A percentile compares a stretch with the other conserved stretches of the same genome.
Evolutionary conservation across 1,284 basidiomycete genomes (phyloP).

Genomic region (Pyrrhoderma noxium): DNA sequence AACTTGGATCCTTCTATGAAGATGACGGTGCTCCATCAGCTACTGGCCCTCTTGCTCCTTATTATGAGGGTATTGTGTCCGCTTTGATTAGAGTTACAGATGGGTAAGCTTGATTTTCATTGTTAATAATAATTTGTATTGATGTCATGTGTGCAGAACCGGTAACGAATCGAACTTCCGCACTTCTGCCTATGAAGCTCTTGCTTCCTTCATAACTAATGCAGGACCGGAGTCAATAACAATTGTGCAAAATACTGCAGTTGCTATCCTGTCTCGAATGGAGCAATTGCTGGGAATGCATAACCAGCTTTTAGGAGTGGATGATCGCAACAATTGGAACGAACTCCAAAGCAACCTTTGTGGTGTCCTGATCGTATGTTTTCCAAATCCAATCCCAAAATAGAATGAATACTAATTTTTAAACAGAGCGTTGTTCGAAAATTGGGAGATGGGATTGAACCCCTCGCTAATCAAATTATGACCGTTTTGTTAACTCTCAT

Average conservation of each 20-base stretch:
- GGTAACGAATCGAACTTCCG: slow-evolving; percentile 91
- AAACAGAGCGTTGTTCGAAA: slow-evolving; percentile 77
- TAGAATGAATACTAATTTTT: slow-evolving; percentile 14
- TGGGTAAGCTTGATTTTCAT: slow-evolving; percentile 43
- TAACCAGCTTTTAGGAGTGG: slow-evolving; percentile 91
- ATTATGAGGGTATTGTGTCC: slow-evolving; percentile 81
- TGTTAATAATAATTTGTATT: not conserved
- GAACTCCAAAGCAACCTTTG: slow-evolving; percentile 97
- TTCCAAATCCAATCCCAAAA: not conserved
- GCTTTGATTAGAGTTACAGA: slow-evolving; percentile 83
- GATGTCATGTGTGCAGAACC: slow-evolving; percentile 37
- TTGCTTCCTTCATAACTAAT: slow-evolving; percentile 80
- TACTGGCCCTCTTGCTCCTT: slow-evolving; percentile 73
- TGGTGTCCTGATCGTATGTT: slow-evolving; percentile 72
- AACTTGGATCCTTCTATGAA: slow-evolving; percentile 60
- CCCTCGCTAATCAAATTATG: slow-evolving; percentile 93
- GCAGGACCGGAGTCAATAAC: slow-evolving; percentile 76
- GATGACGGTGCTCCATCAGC: slow-evolving; percentile 47
- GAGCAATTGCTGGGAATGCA: slow-evolving; percentile 81
- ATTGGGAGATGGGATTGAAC: slow-evolving; percentile 77
- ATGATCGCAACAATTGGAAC: slow-evolving; percentile 99
- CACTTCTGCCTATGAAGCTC: slow-evolving; percentile 94
- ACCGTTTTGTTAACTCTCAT: slow-evolving; percentile 85
- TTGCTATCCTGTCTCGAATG: slow-evolving; percentile 82
- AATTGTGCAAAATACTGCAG: slow-evolving; percentile 78